Conservation (phyloP, 2,329 filamentous ascomycete species). For the Diaporthe citri region DNA sequence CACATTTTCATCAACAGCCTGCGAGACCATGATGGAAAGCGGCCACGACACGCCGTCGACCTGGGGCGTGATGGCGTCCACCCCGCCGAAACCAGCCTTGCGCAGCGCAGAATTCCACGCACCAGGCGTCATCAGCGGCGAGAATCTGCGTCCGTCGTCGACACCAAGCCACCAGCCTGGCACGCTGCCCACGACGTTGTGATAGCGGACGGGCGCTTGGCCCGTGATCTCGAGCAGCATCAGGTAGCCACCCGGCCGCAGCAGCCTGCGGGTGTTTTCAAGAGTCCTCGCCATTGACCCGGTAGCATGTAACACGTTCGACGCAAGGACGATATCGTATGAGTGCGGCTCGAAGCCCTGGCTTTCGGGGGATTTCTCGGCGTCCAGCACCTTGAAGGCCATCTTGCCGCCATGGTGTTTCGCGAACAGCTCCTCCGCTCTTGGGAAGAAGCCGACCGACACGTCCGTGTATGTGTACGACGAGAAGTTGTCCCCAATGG, state of each 20-base stretch:
- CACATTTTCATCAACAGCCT: too few species aligned
- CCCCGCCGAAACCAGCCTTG: too few species aligned
- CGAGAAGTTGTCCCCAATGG: too few species aligned
- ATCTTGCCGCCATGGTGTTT: too few species aligned
- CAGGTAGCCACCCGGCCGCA: conserved; percentile 60
- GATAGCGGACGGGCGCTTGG: conserved; percentile 40
- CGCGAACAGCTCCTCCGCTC: too few species aligned
- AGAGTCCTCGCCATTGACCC: conserved; percentile 43
- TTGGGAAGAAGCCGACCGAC: too few species aligned
- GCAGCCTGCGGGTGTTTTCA: conserved; percentile 50
- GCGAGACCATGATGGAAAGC: too few species aligned
- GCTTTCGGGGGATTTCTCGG: conserved; percentile 43
- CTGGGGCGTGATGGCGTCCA: too few species aligned
- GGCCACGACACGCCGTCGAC: too few species aligned
- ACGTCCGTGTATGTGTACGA: too few species aligned
- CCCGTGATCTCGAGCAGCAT: conserved; percentile 54
- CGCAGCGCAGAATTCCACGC: too few species aligned
- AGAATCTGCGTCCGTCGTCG: neutral
- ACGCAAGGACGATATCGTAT: conserved; percentile 56
- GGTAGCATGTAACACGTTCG: conserved; percentile 55
- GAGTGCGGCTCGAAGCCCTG: conserved; percentile 50
- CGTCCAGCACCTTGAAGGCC: conserved; percentile 45
- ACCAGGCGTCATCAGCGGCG: too few species aligned
- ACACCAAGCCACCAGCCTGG: conserved; percentile 46
- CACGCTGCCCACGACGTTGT: conserved; percentile 45